Evolutionary conservation across 306 rosid species (phyloP).

Genomic region (Aeschynomene evenia): DNA sequence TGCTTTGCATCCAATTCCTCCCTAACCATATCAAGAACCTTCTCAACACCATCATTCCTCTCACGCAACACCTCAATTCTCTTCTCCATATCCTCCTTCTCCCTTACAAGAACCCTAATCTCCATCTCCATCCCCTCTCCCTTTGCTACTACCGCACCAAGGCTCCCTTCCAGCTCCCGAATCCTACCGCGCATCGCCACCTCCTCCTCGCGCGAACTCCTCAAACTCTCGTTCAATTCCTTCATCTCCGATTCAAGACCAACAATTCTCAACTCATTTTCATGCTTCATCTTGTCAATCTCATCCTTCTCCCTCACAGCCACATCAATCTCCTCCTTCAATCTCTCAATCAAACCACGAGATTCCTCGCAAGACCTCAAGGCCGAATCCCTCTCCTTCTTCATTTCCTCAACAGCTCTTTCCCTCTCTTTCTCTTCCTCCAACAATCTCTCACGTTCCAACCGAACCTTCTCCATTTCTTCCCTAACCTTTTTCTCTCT

Average conservation of each 20-base stretch:
- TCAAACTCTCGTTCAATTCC: conserved; percentile 26
- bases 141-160: conserved; percentile 33
- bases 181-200: conserved; percentile 22
- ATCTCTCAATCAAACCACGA: conserved; percentile 21
- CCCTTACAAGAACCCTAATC: conserved; percentile 29
- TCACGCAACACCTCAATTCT: conserved; percentile 38
- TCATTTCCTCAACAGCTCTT: conserved; percentile 22
- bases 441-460: conserved; percentile 24
- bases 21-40: conserved; percentile 19
- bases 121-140: conserved; percentile 39
- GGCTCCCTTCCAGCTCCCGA: conserved; percentile 36
- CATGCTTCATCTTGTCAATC: conserved; percentile 27
- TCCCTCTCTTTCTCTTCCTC: conserved; percentile 39
- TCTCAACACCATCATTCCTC: conserved; percentile 2
- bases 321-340: conserved; percentile 41
- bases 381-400: conserved; percentile 41
- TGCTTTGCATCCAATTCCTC: conserved; percentile 35
- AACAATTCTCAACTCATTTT: conserved; percentile 18
- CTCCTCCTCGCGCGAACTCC: conserved; percentile 31
- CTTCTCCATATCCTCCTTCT: conserved; percentile 48
- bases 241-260: conserved; percentile 43
- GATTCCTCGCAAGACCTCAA: conserved; percentile 34
- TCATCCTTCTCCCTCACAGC: conserved; percentile 44
- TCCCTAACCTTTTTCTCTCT: conserved; percentile 28
- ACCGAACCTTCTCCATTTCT: conserved; percentile 35